Conservation (phyloP, 352 stramenopile species). For the Aphanomyces euteiches region DNA sequence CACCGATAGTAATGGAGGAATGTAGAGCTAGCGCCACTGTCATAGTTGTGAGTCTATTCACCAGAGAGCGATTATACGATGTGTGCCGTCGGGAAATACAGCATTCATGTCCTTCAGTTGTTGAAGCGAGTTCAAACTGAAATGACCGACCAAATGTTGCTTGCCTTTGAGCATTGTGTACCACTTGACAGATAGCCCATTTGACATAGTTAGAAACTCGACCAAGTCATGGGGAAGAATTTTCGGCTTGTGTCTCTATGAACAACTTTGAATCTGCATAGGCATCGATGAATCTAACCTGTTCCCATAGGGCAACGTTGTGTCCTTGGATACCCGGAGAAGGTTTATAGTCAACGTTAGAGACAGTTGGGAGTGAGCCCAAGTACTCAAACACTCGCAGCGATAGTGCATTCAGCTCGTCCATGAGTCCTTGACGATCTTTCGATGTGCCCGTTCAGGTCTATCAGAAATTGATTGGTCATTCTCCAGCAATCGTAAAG, state of each 20-base stretch:
- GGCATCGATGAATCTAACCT: conserved; percentile 36
- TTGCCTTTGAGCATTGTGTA: conserved; percentile 53
- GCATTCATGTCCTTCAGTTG: conserved; percentile 43
- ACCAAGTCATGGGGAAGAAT: conserved; percentile 59
- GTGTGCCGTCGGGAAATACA: conserved; percentile 1
- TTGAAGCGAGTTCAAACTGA: conserved; percentile 57
- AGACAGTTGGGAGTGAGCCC: conserved; percentile 50
- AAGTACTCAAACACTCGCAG: conserved; percentile 70
- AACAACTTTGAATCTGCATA: not conserved
- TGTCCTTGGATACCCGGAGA: conserved; percentile 46
- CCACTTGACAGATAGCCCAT: conserved; percentile 72
- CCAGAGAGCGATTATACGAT: not conserved
- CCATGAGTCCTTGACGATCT: not conserved
- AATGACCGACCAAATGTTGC: conserved; percentile 56
- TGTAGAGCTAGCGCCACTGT: conserved; percentile 48
- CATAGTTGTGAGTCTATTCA: not conserved
- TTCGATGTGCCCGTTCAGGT: not conserved
- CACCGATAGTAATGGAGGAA: conserved; percentile 53
- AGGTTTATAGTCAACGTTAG: conserved; percentile 51
- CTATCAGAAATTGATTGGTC: not conserved
- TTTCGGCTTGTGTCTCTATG: conserved; percentile 54
- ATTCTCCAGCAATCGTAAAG: too few species aligned
- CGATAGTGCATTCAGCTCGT: conserved; percentile 47
- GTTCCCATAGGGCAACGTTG: conserved; percentile 62
- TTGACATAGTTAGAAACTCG: conserved; percentile 62